phyloP scores from a whole-genome alignment of 140 eudicot genomes.

The Oenanthe javanica region DNA sequence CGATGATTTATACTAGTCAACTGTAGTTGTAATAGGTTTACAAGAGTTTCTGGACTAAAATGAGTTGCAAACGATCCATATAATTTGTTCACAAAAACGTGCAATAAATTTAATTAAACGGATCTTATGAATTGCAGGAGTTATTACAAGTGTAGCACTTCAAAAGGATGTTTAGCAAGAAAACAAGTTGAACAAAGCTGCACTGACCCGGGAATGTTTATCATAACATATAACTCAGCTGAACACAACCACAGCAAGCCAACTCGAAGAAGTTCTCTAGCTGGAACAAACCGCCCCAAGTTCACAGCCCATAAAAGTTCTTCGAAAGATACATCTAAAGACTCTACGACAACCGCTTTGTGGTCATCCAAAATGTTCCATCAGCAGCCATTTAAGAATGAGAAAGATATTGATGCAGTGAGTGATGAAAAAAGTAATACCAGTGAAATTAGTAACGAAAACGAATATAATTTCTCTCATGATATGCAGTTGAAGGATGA shows the following conservation, averaged over 20 bases:
- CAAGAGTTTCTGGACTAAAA: too few relatives aligned
- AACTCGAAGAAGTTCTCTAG: conserved; percentile 78
- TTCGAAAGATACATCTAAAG: not conserved
- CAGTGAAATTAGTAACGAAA: not conserved
- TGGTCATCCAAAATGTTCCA: conserved; percentile 5
- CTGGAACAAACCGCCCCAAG: conserved; percentile 67
- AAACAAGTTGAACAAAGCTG: conserved; percentile 91
- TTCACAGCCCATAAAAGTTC: conserved; percentile 33
- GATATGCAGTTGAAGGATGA: conserved; percentile 44
- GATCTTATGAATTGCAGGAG: conserved; percentile 40
- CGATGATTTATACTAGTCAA: too few relatives aligned
- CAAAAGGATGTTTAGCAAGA: conserved; percentile 85
- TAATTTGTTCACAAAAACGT: too few relatives aligned
- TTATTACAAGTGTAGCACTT: conserved; percentile 85
- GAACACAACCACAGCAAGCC: conserved; percentile 87
- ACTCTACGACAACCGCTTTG: conserved; percentile 33
- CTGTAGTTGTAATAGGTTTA: too few relatives aligned
- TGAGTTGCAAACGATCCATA: too few relatives aligned
- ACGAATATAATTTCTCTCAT: conserved; percentile 6
- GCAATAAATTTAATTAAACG: too few relatives aligned
- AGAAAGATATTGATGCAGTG: not conserved
- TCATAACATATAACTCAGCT: conserved; percentile 59
- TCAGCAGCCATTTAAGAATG: conserved; percentile 23
- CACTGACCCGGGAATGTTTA: conserved; percentile 63
- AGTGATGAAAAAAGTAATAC: not conserved